Evolutionary conservation across 495 filamentous ascomycete species (phyloP).

Genomic region (Baudoinia panamericana): DNA sequence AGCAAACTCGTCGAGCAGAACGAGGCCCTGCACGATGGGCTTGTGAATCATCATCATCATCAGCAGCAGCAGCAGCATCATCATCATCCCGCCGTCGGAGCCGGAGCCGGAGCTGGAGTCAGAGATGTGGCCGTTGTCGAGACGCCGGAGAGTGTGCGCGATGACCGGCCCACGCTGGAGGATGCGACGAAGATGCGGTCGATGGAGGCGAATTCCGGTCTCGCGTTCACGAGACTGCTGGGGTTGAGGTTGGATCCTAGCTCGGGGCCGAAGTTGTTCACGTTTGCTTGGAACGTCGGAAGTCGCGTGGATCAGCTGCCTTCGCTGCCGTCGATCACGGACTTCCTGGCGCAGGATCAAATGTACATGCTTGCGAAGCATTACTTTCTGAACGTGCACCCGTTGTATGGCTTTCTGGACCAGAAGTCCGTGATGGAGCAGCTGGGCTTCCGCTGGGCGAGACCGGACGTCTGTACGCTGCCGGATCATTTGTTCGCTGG

Average conservation of each 20-base stretch:
- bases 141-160: background rate
- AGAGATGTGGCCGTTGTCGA: too few species aligned
- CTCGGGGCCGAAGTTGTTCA: slow-evolving; percentile 16
- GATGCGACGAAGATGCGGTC: slow-evolving; percentile 8
- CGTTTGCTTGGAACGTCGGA: slow-evolving; percentile 19
- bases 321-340: background rate
- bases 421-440: slow-evolving; percentile 12
- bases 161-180: slow-evolving; percentile 10
- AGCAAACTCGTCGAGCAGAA: slow-evolving; percentile 13
- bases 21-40: slow-evolving; percentile 1
- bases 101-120: too few species aligned
- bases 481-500: slow-evolving; percentile 15
- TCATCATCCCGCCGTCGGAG: too few species aligned
- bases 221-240: slow-evolving; percentile 17
- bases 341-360: slow-evolving; percentile 6
- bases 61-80: too few species aligned
- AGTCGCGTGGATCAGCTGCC: background rate
- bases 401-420: slow-evolving; percentile 39
- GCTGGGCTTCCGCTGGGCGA: slow-evolving; percentile 12
- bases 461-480: slow-evolving; percentile 4
- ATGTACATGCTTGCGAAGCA: slow-evolving; percentile 19
- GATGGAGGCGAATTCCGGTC: slow-evolving; percentile 18
- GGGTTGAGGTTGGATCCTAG: slow-evolving; percentile 15
- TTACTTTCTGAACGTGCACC: slow-evolving; percentile 38
- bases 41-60: too few species aligned